Evolutionary conservation across 2,329 filamentous ascomycete genomes (phyloP).

Genomic region (Aspergillus sp.): DNA sequence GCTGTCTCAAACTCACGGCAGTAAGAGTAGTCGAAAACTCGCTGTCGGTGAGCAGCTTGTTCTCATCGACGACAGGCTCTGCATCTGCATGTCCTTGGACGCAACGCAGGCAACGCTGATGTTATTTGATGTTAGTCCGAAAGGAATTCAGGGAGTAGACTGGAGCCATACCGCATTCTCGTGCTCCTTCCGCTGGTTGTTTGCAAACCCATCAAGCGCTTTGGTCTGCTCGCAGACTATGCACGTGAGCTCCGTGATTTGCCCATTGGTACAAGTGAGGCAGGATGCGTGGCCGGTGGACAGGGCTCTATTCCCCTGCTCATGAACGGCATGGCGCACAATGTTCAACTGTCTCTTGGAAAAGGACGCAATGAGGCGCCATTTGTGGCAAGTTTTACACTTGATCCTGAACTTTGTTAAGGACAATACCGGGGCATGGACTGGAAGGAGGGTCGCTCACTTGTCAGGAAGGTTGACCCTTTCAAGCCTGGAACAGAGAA

Average conservation of each 20-base stretch:
- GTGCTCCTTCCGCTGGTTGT: constrained; percentile 51
- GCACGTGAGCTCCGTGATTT: constrained; percentile 55
- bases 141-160: neutral
- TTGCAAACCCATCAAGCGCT: constrained; percentile 55
- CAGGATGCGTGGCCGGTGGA: constrained; percentile 44
- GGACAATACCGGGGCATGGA: neutral
- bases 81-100: constrained; percentile 40
- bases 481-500: constrained; percentile 28
- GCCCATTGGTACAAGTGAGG: constrained; percentile 48
- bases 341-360: constrained; percentile 54
- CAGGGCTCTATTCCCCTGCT: constrained; percentile 21
- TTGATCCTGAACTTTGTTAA: constrained; percentile 44
- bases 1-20: constrained; percentile 11
- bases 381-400: constrained; percentile 53
- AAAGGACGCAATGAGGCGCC: constrained; percentile 42
- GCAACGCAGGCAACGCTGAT: constrained; percentile 49
- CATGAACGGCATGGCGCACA: constrained; percentile 32
- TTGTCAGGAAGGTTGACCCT: constrained; percentile 36
- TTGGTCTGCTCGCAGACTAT: constrained; percentile 53
- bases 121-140: neutral
- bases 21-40: constrained; percentile 18
- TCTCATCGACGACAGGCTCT: constrained; percentile 39
- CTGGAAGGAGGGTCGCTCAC: constrained; percentile 26
- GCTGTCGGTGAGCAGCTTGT: constrained; percentile 29
- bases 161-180: constrained; percentile 50